Percentiles rank a stretch among this genome's conserved stretches.
Conservation (phyloP, 2,329 filamentous ascomycete species). For the Diatrype stigma region DNA sequence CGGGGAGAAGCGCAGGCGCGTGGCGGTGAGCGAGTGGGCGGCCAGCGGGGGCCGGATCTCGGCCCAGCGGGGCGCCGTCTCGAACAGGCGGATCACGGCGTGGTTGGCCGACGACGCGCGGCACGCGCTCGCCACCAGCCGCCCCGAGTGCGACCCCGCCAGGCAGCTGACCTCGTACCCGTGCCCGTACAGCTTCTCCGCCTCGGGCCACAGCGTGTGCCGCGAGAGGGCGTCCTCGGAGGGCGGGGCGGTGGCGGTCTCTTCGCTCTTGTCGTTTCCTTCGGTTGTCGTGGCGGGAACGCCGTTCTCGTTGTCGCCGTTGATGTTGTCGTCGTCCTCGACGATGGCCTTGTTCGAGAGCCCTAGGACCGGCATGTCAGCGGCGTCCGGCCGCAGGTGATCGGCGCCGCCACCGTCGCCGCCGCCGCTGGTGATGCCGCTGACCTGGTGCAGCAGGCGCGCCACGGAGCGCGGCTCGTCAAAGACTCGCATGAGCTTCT, state of each 20-base stretch:
- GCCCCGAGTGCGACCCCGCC: slow-evolving; percentile 69
- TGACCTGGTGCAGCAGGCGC: slow-evolving; percentile 64
- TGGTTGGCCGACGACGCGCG: slow-evolving; percentile 90
- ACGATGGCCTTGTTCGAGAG: slow-evolving; percentile 94
- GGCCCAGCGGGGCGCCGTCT: slow-evolving; percentile 73
- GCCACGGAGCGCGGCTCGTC: slow-evolving; percentile 82
- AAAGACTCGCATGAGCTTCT: slow-evolving; percentile 97
- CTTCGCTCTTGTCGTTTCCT: neutral
- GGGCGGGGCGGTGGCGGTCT: slow-evolving; percentile 51
- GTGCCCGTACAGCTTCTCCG: slow-evolving; percentile 95
- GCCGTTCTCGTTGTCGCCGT: neutral
- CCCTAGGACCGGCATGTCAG: slow-evolving; percentile 90
- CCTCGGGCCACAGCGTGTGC: slow-evolving; percentile 91
- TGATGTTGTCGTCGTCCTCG: slow-evolving; percentile 46
- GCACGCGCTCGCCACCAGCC: slow-evolving; percentile 83
- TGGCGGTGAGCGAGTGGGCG: slow-evolving; percentile 85
- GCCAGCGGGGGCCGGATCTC: slow-evolving; percentile 78
- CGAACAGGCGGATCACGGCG: slow-evolving; percentile 88
- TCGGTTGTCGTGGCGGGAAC: neutral
- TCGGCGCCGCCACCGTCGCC: slow-evolving; percentile 23
- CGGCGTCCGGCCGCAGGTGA: slow-evolving; percentile 69
- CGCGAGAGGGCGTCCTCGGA: slow-evolving; percentile 85
- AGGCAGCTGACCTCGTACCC: slow-evolving; percentile 94
- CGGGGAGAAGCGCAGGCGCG: slow-evolving; percentile 71
- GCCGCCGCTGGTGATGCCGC: slow-evolving; percentile 48